Evolutionary conservation across 2,329 filamentous ascomycete species (phyloP).

Genomic region (Coniochaeta prunicola): DNA sequence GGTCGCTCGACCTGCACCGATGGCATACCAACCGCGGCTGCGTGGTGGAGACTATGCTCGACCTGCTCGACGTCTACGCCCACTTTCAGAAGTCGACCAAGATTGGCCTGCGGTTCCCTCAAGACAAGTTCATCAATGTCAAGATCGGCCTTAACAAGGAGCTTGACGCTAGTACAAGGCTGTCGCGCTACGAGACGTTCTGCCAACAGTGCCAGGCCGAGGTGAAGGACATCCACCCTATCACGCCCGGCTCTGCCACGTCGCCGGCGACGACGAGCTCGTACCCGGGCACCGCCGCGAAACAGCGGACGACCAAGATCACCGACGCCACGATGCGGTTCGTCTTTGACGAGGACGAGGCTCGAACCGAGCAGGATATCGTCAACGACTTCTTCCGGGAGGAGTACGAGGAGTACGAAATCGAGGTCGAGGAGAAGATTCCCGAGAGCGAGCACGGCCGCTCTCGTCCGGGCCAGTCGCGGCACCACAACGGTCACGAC

Average conservation of each 20-base stretch:
- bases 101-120: conserved; percentile 63
- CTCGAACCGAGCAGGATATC: conserved; percentile 60
- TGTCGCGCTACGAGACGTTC: conserved; percentile 58
- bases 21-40: conserved; percentile 38
- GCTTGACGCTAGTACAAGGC: conserved; percentile 49
- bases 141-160: conserved; percentile 84
- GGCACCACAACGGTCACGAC: conserved; percentile 10
- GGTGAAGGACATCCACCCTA: conserved; percentile 21
- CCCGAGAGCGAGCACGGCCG: conserved; percentile 20
- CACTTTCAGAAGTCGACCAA: conserved; percentile 71
- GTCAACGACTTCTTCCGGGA: conserved; percentile 64
- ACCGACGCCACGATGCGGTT: conserved; percentile 76
- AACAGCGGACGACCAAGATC: conserved; percentile 36
- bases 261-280: conserved; percentile 32
- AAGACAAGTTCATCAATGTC: conserved; percentile 76
- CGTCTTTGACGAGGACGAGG: conserved; percentile 74
- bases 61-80: conserved; percentile 87
- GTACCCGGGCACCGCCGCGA: conserved; percentile 24
- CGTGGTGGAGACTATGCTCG: conserved; percentile 73
- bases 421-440: conserved; percentile 65
- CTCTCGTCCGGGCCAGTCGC: conserved; percentile 7
- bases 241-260: conserved; percentile 27
- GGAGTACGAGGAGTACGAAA: conserved; percentile 69
- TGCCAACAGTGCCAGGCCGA: conserved; percentile 44
- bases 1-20: conserved; percentile 40